phyloP scores from a whole-genome alignment of 2,329 filamentous ascomycete species.

The Neofusicoccum ribis region DNA sequence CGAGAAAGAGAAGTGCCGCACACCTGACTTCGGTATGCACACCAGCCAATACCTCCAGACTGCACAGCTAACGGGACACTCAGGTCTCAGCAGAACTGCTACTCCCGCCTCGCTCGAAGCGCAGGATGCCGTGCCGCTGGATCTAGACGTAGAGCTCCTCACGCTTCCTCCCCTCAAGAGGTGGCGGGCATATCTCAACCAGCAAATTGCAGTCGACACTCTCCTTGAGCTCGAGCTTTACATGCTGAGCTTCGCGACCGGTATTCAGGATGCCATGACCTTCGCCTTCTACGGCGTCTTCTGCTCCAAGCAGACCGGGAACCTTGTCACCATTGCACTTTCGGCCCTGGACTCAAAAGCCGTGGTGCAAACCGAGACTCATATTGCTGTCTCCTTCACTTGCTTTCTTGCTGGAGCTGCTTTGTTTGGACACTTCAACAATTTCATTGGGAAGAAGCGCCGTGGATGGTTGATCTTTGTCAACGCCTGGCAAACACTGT shows the following conservation, averaged over 20 bases:
- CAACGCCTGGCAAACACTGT: conserved; percentile 25
- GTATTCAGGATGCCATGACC: conserved; percentile 31
- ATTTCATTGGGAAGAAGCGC: conserved; percentile 25
- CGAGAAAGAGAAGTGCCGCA: not conserved
- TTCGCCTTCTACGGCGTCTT: conserved; percentile 30
- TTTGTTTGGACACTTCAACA: conserved; percentile 29
- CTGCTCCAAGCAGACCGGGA: conserved; percentile 31
- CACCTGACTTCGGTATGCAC: not conserved
- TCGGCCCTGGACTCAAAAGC: conserved; percentile 10
- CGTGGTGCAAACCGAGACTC: conserved; percentile 20
- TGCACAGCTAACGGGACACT: not conserved
- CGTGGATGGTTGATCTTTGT: conserved; percentile 28
- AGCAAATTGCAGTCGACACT: conserved; percentile 28
- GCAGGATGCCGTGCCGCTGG: not conserved
- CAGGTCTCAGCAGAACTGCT: not conserved
- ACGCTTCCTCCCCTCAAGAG: conserved; percentile 7
- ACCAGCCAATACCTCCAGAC: no score
- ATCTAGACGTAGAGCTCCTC: conserved; percentile 4
- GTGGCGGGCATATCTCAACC: conserved; percentile 20
- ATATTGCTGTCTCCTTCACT: conserved; percentile 27
- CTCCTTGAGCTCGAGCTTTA: conserved; percentile 28
- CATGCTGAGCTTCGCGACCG: conserved; percentile 30
- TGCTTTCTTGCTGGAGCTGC: conserved; percentile 28
- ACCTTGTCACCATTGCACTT: conserved; percentile 19
- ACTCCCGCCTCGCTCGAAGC: conserved; percentile 14